Evolutionary conservation across 1,284 basidiomycete genomes (phyloP).

Genomic region (Tremellales sp.): DNA sequence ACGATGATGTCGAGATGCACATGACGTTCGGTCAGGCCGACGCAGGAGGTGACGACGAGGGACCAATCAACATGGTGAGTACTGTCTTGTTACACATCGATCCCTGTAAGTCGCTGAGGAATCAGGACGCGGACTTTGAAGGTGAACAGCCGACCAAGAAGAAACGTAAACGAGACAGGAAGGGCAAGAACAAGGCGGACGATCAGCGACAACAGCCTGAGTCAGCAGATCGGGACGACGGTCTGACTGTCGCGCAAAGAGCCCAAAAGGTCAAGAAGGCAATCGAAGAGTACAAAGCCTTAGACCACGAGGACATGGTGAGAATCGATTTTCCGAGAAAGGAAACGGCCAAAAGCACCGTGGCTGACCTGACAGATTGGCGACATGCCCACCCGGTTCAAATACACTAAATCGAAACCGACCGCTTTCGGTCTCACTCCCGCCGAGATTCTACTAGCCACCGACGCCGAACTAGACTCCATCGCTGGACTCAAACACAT

Average conservation of each 20-base stretch:
- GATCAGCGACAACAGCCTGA: slow-evolving; percentile 53
- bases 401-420: slow-evolving; percentile 71
- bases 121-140: slow-evolving; percentile 47
- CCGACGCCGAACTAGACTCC: slow-evolving; percentile 87
- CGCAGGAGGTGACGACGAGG: slow-evolving; percentile 28
- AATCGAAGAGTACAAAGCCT: slow-evolving; percentile 81
- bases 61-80: slow-evolving; percentile 47
- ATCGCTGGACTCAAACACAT: slow-evolving; percentile 84
- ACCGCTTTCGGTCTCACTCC: slow-evolving; percentile 71
- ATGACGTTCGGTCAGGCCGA: slow-evolving; percentile 14
- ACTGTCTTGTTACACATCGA: neutral
- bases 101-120: neutral
- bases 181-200: slow-evolving; percentile 46
- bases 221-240: slow-evolving; percentile 60
- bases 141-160: slow-evolving; percentile 41
- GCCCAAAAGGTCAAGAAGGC: slow-evolving; percentile 73
- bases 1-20: slow-evolving; percentile 7
- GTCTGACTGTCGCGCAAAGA: slow-evolving; percentile 70
- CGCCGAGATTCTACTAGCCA: slow-evolving; percentile 85
- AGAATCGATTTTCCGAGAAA: slow-evolving; percentile 45
- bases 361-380: slow-evolving; percentile 61
- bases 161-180: slow-evolving; percentile 56
- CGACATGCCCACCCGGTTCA: slow-evolving; percentile 87
- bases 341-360: neutral
- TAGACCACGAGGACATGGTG: slow-evolving; percentile 96